Evolutionary conservation across 2,329 filamentous ascomycete genomes (phyloP), one percentile per base, ranked within the genome.

Genomic region (Nemania diffusa): DNA sequence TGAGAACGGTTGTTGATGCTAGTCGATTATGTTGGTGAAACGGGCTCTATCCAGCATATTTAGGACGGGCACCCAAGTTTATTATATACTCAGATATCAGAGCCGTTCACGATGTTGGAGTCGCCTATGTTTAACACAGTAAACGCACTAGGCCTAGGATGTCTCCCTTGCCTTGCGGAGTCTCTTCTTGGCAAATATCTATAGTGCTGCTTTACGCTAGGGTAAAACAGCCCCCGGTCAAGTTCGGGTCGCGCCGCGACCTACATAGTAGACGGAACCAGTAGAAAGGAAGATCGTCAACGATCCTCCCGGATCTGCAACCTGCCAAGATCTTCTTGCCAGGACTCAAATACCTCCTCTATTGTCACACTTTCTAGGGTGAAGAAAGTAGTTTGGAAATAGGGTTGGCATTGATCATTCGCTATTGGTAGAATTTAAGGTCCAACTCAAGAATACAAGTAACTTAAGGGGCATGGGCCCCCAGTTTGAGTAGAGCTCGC

Each of bases 271-370:
- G 17, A 40, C 26, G 26, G 26, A 64, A 29, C 60, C 60, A 63
- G 60, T 63, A 57, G 22, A 26, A 50, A 37, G 4, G 27, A 7
- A 37, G 50, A 55, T 60, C 40, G 20, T 48, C 62, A 15, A 48
- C 27, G 48, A 58, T 65, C 37, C 48, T 59, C 50, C 56, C 62
- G 56, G 20, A 60, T 60, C 50, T 65, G 62, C 62, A 65, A 65
- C 62, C 40, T 40, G 62, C 62, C 62, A 52, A 52, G 50, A 52
- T 32, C 50, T n/a, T n/a, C 26, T 17, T 11, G 27, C 22, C 48
- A 51, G 48, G 22, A 8, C n/a, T n/a, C 26, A 27, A 4, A 50
- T 50, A 26, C n/a, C n/a, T n/a, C n/a, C 46, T 50, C 9, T 26
- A 24, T 50, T 26, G 46, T 15, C 7, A 11, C 20, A 5, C 6